Base-by-base conservation (phyloP, 306 rosid genomes). In the Vicia sativa region DNA sequence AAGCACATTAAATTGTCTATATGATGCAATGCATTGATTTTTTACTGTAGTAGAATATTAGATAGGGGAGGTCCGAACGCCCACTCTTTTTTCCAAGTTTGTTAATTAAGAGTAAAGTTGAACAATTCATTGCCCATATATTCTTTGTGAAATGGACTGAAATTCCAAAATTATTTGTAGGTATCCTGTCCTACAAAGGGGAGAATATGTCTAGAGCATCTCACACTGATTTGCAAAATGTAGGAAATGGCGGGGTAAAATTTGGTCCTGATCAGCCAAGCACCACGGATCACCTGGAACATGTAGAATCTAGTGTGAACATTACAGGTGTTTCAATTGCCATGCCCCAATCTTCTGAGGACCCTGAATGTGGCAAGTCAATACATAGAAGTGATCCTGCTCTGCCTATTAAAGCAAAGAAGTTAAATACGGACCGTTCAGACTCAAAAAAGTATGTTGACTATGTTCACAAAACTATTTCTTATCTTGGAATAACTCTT, bases 361-460 rank as follows among this genome's bases (percentile, higher is more conserved):
- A 91, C 50, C 88, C 80, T 62, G 96, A 90, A 79, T 84, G 79
- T 75, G 77, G 79, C 65, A 90, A 90, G 84, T 65, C 84, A 35
- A 69, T 55, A 52, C 72, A 68, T 58, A 90, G 78, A 79, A 79
- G 80, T 79, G 96, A 90, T 79, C 80, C 77, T 77, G 80, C 80
- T 14, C 81, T 77, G 59, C 90, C 97, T 62, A 61, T 87, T 29
- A 93, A 93, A 83, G 42, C 80, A 39, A 88, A 86, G 90, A 93
- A 87, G 76, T 72, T 82, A 79, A 83, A 70, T 31, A 48, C 68
- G 26, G 99, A 90, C 71, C 90, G 96, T 50, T 80, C 91, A 4
- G 99, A 93, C 73, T 76, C 90, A 7, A 90, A 67, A 82, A 90
- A 79, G 99, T 93, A 90, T 53, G 95, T 71, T 35, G 68, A 49